Evolutionary conservation across 306 rosid genomes (phyloP).

Genomic region (Vigna nakashimae): DNA sequence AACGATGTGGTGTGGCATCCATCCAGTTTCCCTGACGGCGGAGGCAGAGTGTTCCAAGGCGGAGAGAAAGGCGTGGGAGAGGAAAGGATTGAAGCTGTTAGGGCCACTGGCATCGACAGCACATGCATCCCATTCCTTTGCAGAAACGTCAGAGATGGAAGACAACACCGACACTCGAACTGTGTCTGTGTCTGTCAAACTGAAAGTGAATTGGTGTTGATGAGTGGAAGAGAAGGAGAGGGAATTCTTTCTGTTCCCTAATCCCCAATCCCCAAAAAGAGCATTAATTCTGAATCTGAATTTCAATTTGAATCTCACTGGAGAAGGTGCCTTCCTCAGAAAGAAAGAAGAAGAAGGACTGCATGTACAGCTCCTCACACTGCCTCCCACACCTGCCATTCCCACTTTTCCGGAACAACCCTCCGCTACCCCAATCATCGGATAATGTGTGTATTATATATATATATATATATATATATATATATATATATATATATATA

Average conservation of each 20-base stretch:
- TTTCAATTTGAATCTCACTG: not conserved
- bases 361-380: not conserved
- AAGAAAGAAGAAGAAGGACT: not conserved
- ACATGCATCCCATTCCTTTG: slow-evolving; percentile 88
- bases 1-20: slow-evolving; percentile 80
- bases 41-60: slow-evolving; percentile 72
- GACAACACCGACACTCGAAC: slow-evolving; percentile 62
- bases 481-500: no score
- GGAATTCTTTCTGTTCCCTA: slow-evolving; percentile 48
- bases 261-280: slow-evolving; percentile 82
- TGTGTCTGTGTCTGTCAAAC: slow-evolving; percentile 46
- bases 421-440: not conserved
- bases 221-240: not conserved
- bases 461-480: no score
- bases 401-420: slow-evolving; percentile 33
- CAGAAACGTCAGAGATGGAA: slow-evolving; percentile 76
- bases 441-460: no score
- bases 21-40: slow-evolving; percentile 84
- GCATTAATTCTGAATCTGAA: slow-evolving; percentile 49
- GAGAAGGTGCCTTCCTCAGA: not conserved
- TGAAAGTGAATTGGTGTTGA: slow-evolving; percentile 55
- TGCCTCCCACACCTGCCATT: not conserved
- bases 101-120: slow-evolving; percentile 68
- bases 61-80: slow-evolving; percentile 77
- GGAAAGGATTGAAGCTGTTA: slow-evolving; percentile 78